Evolutionary conservation across 2,329 filamentous ascomycete species (phyloP), one percentile per base, ranked within the genome.

Genomic region (Hymenoscyphus infarciens): DNA sequence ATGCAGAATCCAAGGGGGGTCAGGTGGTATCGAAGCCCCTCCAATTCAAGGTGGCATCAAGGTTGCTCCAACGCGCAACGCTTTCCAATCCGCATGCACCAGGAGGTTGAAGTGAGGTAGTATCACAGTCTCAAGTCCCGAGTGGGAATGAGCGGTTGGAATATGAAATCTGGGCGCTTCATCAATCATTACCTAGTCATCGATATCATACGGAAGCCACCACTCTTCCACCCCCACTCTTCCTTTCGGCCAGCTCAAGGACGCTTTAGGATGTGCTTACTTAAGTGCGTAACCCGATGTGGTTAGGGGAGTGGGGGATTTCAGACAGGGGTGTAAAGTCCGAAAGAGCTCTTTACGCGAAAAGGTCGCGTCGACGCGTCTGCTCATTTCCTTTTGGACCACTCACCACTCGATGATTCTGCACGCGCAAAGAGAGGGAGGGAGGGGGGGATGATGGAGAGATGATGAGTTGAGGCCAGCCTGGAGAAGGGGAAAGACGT

Each of bases 301-400:
- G 7, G 42, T 11, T 49, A 5, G 3, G 19, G n/a, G 29, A 31
- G 29, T 31, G 29, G 19, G 16, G 42, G 7, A n/a, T 19, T 22
- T 49, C 6, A 10, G 19, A 22, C 42, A 8, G 19, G 42, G 49
- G 35, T 27, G 7, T 10, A 19, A 31, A n/a, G n/a, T n/a, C n/a
- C n/a, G n/a, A n/a, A n/a, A 22, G 16, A 25, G 31, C 49, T 15
- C 53, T 56, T 42, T 22, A 57, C 61, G 57, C 61, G 61, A 63
- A 57, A 60, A 60, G 25, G n/a, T 29, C 61, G 53, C 57, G 45
- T 45, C 4, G 25, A 61, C 58, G 57, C 61, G 58, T 53, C 38
- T 6, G 15, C n/a, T 16, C 27, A 57, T 54, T 54, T 39, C 58
- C 54, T 54, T 55, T 53, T 16, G 57, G 31, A 57, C 61, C 61